Percentiles rank a stretch among this genome's conserved stretches.
Conservation (phyloP, 495 filamentous ascomycete species). For the Xylaria acuta region DNA sequence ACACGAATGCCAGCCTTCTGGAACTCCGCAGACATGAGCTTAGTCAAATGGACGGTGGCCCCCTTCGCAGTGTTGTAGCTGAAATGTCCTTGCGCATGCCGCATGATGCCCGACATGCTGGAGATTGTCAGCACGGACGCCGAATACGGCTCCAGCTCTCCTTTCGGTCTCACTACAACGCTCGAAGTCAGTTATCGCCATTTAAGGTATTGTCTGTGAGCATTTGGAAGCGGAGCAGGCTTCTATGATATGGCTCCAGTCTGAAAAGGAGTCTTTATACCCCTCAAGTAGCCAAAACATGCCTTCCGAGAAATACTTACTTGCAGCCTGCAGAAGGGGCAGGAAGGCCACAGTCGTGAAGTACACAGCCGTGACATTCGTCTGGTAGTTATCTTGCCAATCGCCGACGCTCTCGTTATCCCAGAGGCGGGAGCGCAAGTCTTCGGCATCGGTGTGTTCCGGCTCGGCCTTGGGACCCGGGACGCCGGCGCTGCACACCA, state of each 20-base stretch:
- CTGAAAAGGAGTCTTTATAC: neutral
- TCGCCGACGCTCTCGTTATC: constrained; percentile 52
- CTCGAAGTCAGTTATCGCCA: neutral
- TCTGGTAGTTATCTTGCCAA: constrained; percentile 59
- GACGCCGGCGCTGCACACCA: constrained; percentile 69
- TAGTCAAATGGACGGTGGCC: constrained; percentile 65
- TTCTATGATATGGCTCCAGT: neutral
- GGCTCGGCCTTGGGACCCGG: constrained; percentile 52
- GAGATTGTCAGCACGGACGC: constrained; percentile 62
- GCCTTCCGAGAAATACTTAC: neutral
- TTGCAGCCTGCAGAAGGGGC: constrained; percentile 57
- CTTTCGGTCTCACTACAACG: constrained; percentile 44
- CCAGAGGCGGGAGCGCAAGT: constrained; percentile 53
- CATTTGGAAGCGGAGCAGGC: neutral
- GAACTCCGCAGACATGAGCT: constrained; percentile 61
- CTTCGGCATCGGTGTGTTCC: constrained; percentile 45
- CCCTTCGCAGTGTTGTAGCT: constrained; percentile 69
- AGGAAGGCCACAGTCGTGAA: constrained; percentile 70
- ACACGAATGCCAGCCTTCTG: constrained; percentile 61
- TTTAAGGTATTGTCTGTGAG: neutral
- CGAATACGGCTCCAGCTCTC: constrained; percentile 48
- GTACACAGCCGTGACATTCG: constrained; percentile 67
- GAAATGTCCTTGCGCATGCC: constrained; percentile 59
- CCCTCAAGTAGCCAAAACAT: neutral
- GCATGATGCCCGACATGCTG: constrained; percentile 63